phyloP scores from a whole-genome alignment of 192 early-diverging fungal genomes.

The Coemansia nantahalensis region DNA sequence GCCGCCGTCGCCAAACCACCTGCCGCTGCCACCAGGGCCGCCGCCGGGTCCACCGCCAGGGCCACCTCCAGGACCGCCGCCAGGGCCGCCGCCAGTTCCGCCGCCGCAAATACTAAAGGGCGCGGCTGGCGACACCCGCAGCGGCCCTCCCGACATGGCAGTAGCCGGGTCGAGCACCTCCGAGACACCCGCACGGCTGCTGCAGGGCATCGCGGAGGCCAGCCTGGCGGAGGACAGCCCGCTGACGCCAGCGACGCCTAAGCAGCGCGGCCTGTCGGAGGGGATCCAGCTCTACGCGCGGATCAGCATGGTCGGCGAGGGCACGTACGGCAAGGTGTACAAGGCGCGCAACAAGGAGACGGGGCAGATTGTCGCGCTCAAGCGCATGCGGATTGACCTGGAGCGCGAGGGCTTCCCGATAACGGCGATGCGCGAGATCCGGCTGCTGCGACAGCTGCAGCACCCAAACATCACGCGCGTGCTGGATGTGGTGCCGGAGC shows the following conservation, averaged over 20 bases:
- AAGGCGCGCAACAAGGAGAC: slow-evolving; percentile 71
- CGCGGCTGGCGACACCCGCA: too few relatives aligned
- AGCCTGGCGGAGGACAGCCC: slow-evolving; percentile 16
- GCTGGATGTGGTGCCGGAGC: slow-evolving; percentile 67
- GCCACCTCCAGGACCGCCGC: slow-evolving; percentile 7
- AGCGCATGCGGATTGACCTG: slow-evolving; percentile 76
- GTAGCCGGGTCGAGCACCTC: neutral
- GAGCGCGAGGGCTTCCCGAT: slow-evolving; percentile 86
- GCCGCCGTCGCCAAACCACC: neutral
- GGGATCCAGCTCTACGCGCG: slow-evolving; percentile 64
- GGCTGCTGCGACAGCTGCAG: slow-evolving; percentile 63
- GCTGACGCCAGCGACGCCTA: slow-evolving; percentile 45
- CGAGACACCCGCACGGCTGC: neutral
- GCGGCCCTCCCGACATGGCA: neutral
- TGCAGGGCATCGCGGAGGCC: too few relatives aligned
- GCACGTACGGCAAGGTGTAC: slow-evolving; percentile 85
- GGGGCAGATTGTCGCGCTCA: slow-evolving; percentile 73
- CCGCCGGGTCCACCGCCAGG: slow-evolving; percentile 17
- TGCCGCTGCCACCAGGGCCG: slow-evolving; percentile 9
- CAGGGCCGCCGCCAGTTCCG: slow-evolving; percentile 6
- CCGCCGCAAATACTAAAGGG: too few relatives aligned
- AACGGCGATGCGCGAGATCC: slow-evolving; percentile 85
- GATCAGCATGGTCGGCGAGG: slow-evolving; percentile 78
- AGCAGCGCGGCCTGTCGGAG: slow-evolving; percentile 36
- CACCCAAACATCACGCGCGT: slow-evolving; percentile 73